phyloP scores from a whole-genome alignment of 1,139 yeast genomes.

The Barnettozyma hawaiiensis region DNA sequence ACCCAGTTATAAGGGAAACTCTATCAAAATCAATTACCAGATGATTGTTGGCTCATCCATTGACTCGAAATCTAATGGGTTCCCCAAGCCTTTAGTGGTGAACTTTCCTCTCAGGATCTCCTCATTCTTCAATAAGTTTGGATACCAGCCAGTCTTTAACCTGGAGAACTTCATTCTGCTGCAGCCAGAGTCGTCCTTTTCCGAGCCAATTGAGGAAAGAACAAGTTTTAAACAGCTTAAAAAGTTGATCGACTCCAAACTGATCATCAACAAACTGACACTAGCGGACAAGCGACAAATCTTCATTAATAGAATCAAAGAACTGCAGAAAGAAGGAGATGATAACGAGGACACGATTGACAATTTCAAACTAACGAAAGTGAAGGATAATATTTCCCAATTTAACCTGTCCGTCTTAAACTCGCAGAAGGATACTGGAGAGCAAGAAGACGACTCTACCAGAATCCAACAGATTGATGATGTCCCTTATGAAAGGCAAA shows the following conservation, averaged over 20 bases:
- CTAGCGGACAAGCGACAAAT: constrained; percentile 14
- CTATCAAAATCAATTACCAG: constrained; percentile 33
- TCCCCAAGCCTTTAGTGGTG: constrained; percentile 33
- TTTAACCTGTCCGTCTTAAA: constrained; percentile 11
- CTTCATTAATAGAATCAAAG: constrained; percentile 10
- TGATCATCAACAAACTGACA: constrained; percentile 5
- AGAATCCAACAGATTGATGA: constrained; percentile 13
- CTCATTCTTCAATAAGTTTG: constrained; percentile 36
- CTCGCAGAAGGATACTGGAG: neutral
- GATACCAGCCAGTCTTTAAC: constrained; percentile 31
- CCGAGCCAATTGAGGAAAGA: constrained; percentile 18
- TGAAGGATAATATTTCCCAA: constrained; percentile 17
- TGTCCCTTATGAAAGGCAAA: constrained; percentile 23
- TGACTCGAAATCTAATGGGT: constrained; percentile 16
- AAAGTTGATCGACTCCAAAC: constrained; percentile 5
- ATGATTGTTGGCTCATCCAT: constrained; percentile 41
- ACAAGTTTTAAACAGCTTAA: constrained; percentile 19
- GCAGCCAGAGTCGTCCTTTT: constrained; percentile 16
- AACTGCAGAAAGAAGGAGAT: constrained; percentile 12
- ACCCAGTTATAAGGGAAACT: constrained; percentile 49
- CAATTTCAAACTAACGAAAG: constrained; percentile 16
- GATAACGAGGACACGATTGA: constrained; percentile 11
- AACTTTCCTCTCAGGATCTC: constrained; percentile 39
- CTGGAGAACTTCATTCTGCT: constrained; percentile 25
- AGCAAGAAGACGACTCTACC: neutral